phyloP scores from a whole-genome alignment of 164 flowering plant genomes.

The Chimonanthus salicifolius region DNA sequence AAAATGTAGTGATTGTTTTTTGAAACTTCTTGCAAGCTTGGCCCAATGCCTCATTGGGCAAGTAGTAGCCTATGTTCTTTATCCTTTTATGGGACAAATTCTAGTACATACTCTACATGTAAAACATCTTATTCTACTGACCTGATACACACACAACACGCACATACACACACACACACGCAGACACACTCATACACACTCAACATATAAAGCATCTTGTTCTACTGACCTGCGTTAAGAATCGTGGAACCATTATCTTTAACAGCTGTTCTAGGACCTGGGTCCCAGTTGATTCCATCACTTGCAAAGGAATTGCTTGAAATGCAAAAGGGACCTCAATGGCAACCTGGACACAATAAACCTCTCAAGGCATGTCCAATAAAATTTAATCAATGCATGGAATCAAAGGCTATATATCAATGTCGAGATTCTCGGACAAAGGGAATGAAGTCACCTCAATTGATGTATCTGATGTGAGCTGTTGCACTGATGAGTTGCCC shows the following conservation, averaged over 20 bases:
- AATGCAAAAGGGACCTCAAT: slow-evolving; percentile 84
- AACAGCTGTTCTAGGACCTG: slow-evolving; percentile 83
- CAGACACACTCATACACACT: neutral
- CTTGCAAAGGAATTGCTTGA: slow-evolving; percentile 58
- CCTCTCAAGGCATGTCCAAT: neutral
- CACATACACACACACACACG: neutral
- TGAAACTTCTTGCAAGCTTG: too few relatives aligned
- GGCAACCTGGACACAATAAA: slow-evolving; percentile 44
- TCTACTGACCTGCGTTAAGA: slow-evolving; percentile 72
- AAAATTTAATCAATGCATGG: neutral
- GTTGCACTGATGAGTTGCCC: slow-evolving; percentile 40
- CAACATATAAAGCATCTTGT: too few relatives aligned
- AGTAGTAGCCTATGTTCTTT: neutral
- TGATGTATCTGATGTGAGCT: slow-evolving; percentile 70
- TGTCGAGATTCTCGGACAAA: neutral
- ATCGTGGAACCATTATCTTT: slow-evolving; percentile 83
- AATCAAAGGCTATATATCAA: neutral
- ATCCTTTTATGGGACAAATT: neutral
- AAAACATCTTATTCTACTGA: too few relatives aligned
- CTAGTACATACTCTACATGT: too few relatives aligned
- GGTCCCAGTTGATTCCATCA: slow-evolving; percentile 75
- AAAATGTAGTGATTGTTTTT: too few relatives aligned
- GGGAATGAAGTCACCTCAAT: slow-evolving; percentile 51
- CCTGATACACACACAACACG: too few relatives aligned
- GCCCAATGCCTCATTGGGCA: too few relatives aligned